Conservation (phyloP, 495 filamentous ascomycete species). For the Achaetomiella virescens region DNA sequence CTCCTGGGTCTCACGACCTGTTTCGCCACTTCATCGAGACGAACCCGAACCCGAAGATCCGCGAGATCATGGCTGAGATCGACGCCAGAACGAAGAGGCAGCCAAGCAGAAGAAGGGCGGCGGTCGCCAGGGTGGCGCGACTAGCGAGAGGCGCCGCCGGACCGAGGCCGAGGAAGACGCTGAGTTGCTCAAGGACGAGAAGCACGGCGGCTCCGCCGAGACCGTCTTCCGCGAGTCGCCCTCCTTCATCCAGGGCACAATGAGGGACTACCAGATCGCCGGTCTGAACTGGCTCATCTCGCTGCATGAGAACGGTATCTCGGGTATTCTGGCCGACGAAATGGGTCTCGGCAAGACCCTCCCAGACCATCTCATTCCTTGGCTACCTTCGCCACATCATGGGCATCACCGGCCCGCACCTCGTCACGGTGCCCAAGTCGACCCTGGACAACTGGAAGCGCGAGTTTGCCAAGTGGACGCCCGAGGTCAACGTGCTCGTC, state of each 20-base stretch:
- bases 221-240: slow-evolving; percentile 93
- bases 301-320: slow-evolving; percentile 97
- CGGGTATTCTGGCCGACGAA: slow-evolving; percentile 93
- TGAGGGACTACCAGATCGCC: slow-evolving; percentile 94
- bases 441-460: slow-evolving; percentile 98
- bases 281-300: slow-evolving; percentile 98
- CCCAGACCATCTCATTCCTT: slow-evolving; percentile 81
- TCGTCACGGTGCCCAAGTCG: slow-evolving; percentile 92
- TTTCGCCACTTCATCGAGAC: slow-evolving; percentile 99
- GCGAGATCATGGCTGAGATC: slow-evolving; percentile 87
- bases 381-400: slow-evolving; percentile 89
- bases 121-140: slow-evolving; percentile 76
- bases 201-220: slow-evolving; percentile 73
- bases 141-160: slow-evolving; percentile 68
- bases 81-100: slow-evolving; percentile 81
- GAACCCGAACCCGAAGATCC: slow-evolving; percentile 86
- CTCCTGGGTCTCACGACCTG: slow-evolving; percentile 93
- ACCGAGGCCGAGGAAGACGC: slow-evolving; percentile 98
- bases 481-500: slow-evolving; percentile 89
- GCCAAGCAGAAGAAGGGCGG: slow-evolving; percentile 63
- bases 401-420: slow-evolving; percentile 85
- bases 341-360: slow-evolving; percentile 95
- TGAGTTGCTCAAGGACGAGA: slow-evolving; percentile 87
- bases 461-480: slow-evolving; percentile 90
- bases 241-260: slow-evolving; percentile 74